These are phyloP conservation scores for Phialophora macrospora DNA, from an alignment of 2,329 filamentous ascomycete species.

Conservation along the genomic window DNA sequence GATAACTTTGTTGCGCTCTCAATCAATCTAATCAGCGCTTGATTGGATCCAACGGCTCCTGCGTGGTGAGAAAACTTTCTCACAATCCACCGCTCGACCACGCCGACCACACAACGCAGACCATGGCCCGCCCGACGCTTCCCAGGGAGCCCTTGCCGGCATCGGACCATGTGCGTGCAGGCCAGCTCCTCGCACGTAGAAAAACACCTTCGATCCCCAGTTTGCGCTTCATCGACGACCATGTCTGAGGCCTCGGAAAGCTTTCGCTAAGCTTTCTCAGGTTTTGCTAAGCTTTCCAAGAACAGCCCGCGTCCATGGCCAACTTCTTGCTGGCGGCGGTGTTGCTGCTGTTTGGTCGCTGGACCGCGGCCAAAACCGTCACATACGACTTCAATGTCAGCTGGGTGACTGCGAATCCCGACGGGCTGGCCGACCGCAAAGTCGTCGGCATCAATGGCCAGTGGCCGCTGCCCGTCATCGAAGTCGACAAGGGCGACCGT, in stretches of 20 bases:
- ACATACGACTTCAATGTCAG: constrained; percentile 59
- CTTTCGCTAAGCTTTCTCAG: neutral
- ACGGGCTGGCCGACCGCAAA: constrained; percentile 56
- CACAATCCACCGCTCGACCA: neutral
- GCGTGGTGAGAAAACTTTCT: neutral
- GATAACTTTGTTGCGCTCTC: neutral
- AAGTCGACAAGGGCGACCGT: constrained; percentile 73
- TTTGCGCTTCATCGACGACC: neutral
- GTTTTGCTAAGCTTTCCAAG: neutral
- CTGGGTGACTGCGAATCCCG: constrained; percentile 62
- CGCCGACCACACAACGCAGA: neutral
- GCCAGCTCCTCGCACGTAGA: neutral
- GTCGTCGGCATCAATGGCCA: constrained; percentile 74
- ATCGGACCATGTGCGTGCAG: neutral
- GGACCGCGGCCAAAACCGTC: constrained; percentile 43
- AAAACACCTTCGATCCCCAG: neutral
- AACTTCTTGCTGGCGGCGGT: constrained; percentile 12
- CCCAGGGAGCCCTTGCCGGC: neutral
- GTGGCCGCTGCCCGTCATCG: constrained; percentile 74
- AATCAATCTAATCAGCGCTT: neutral
- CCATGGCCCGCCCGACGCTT: neutral
- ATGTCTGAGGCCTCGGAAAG: neutral
- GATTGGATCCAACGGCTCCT: neutral
- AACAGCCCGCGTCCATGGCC: constrained; percentile 11
- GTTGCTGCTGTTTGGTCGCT: constrained; percentile 16